phyloP scores from a whole-genome alignment of 2,329 filamentous ascomycete genomes.

The Ascochyta fabae region DNA sequence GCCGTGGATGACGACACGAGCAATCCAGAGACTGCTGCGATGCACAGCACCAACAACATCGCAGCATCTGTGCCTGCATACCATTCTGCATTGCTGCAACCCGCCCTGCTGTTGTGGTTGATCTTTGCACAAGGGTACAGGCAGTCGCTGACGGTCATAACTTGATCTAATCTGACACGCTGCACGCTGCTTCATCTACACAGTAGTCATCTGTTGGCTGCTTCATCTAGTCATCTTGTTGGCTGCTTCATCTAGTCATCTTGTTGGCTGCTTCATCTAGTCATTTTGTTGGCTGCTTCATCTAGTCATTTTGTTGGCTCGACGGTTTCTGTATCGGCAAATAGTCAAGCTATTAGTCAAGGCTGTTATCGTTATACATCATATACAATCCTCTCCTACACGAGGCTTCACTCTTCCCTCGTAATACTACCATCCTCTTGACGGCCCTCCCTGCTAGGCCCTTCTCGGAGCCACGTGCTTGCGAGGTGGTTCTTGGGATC shows the following conservation, averaged over 20 bases:
- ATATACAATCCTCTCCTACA: slow-evolving; percentile 5
- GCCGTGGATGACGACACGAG: slow-evolving; percentile 47
- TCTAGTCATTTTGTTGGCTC: background rate
- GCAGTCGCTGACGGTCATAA: slow-evolving; percentile 58
- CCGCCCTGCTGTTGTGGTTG: slow-evolving; percentile 32
- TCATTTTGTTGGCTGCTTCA: background rate
- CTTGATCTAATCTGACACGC: slow-evolving; percentile 69
- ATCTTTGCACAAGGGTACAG: slow-evolving; percentile 26
- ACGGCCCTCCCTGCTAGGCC: slow-evolving; percentile 59
- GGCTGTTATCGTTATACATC: background rate
- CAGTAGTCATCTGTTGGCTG: no score
- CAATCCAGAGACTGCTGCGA: slow-evolving; percentile 37
- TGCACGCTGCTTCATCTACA: slow-evolving; percentile 6
- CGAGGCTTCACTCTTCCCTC: slow-evolving; percentile 56
- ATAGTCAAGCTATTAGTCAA: no score
- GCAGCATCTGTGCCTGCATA: slow-evolving; percentile 7
- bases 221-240: background rate
- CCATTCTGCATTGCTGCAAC: slow-evolving; percentile 28
- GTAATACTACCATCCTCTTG: slow-evolving; percentile 68
- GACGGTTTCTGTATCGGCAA: no score
- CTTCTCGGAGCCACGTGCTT: slow-evolving; percentile 77
- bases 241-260: background rate
- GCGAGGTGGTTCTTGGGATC: slow-evolving; percentile 78
- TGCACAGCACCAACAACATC: slow-evolving; percentile 4
- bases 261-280: background rate